Percentiles rank a stretch among this genome's conserved stretches.
Conservation (phyloP, 225 moss, liverwort and hornwort species). For the Straminergon stramineum region DNA sequence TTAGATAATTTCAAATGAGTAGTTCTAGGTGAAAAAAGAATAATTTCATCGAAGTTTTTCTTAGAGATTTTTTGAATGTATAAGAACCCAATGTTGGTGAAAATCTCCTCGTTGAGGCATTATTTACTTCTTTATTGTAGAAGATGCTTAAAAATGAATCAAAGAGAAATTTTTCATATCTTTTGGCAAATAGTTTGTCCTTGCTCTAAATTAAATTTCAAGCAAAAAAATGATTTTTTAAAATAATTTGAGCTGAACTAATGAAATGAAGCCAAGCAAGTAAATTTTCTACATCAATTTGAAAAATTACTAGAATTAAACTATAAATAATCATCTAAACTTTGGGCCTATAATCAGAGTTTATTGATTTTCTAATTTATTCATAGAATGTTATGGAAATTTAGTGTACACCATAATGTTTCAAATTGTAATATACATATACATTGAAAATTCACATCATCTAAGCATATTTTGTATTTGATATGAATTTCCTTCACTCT, state of each 20-base stretch:
- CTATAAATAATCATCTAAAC: rapidly evolving
- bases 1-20: background rate
- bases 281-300: background rate
- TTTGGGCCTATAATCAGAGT: background rate
- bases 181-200: background rate
- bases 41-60: background rate
- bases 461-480: background rate
- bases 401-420: background rate
- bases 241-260: background rate
- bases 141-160: background rate
- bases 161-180: background rate
- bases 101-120: background rate
- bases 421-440: no score
- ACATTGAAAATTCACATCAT: background rate
- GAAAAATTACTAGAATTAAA: background rate
- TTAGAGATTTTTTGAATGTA: background rate
- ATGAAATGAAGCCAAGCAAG: background rate
- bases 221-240: no score
- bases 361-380: background rate
- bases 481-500: background rate
- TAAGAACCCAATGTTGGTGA: background rate
- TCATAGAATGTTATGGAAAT: background rate
- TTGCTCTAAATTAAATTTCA: background rate
- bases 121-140: background rate
- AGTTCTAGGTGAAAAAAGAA: background rate